Base-by-base conservation (phyloP, 192 early-diverging fungal species). In the Dispira simplex region DNA sequence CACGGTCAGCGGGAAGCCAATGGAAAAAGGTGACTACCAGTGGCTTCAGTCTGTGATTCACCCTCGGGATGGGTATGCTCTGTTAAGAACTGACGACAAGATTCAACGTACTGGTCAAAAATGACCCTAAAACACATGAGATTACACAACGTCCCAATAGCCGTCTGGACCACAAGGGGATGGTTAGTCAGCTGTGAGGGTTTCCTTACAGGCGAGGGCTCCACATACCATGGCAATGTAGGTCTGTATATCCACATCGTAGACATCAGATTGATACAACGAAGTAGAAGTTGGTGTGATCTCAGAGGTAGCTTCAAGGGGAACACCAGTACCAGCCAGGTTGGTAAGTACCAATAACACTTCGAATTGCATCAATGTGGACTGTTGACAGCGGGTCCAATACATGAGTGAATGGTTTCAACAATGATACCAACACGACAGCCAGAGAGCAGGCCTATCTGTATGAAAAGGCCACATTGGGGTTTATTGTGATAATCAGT, bases 301-400 rank as follows among this genome's bases (percentile, higher is more conserved):
- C 21, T 16, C 18, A 18, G 8, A 0, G 14, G 13, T 27, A 11
- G 25, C 1, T 21, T 13, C 12, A 10, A 3, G 21, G 10, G 21
- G 5, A 16, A 16, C 1, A 3, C 43, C 27, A 56, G 83, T 77
- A 47, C 87, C 86, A 3, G 86, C 87, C 0, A 98, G 77, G 66
- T 98, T 98, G 0, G 95, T 98, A 27, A 98, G 71, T 0, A 90
- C 95, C 83, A 98, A 84, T 49, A 96, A 73, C 5, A 83, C 86
- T 72, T 98, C 95, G 65, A 98, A 98, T 58, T 85, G 82, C 45
- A 82, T 75, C 27, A 98, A 70, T 58, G 70, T 45, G 43, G 69
- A 63, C 65, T 82, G 77, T 25, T 77, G 71, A 18, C 85, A 77
- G 0, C 57, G n/a, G 47, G n/a, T 74, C 73, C 46, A 68, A 68